Conservation (phyloP, 345 rosid species). For the Acer yangbiense region DNA sequence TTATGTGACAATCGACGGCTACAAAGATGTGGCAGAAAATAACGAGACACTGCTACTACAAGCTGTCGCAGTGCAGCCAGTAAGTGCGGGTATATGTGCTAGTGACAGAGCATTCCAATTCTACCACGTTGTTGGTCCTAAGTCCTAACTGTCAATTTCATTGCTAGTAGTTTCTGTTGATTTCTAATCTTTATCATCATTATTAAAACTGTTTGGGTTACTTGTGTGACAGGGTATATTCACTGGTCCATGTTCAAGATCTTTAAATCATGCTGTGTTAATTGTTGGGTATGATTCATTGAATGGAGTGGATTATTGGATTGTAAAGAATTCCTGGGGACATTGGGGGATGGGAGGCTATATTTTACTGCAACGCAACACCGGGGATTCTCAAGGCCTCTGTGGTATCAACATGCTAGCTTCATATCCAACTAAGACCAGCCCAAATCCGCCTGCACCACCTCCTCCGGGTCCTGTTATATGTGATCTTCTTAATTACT, state of each 20-base stretch:
- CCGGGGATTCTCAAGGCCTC: constrained; percentile 59
- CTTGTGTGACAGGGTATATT: constrained; percentile 83
- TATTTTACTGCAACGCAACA: constrained; percentile 66
- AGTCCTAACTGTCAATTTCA: constrained; percentile 22
- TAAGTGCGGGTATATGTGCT: constrained; percentile 93
- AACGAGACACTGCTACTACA: constrained; percentile 55
- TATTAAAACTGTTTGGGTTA: constrained; percentile 4
- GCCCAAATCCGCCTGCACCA: constrained; percentile 83
- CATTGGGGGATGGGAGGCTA: constrained; percentile 87
- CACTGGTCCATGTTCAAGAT: constrained; percentile 81
- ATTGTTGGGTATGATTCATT: constrained; percentile 88
- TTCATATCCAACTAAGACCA: constrained; percentile 79
- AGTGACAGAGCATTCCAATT: constrained; percentile 88
- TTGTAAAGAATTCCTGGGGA: constrained; percentile 92
- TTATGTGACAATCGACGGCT: constrained; percentile 79
- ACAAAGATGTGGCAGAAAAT: constrained; percentile 51
- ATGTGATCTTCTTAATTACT: constrained; percentile 44
- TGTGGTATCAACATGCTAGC: constrained; percentile 90
- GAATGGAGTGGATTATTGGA: constrained; percentile 81
- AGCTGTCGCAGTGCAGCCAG: constrained; percentile 86
- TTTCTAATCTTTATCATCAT: background rate
- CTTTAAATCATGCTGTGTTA: constrained; percentile 87
- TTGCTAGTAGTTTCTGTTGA: background rate
- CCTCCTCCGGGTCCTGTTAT: constrained; percentile 77
- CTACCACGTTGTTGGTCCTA: constrained; percentile 58